These are phyloP conservation scores for Rhazya stricta DNA, from an alignment of 257 asterid species.

Conservation along the genomic window DNA sequence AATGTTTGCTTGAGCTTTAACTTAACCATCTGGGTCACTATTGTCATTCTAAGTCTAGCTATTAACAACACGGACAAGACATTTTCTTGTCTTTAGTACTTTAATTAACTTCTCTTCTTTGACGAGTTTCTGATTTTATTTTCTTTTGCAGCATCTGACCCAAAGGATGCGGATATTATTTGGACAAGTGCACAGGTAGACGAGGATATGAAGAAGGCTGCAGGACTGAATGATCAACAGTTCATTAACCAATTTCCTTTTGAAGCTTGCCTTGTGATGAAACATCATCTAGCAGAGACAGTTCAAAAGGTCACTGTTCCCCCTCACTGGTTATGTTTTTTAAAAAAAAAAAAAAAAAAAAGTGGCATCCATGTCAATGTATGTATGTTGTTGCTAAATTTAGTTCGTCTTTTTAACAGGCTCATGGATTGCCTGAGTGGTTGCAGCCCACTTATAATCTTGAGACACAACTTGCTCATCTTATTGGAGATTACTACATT, in stretches of 20 bases:
- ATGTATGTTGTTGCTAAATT: conserved; percentile 20
- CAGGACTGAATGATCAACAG: conserved; percentile 74
- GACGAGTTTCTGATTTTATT: background rate
- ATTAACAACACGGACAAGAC: background rate
- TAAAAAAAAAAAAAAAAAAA: no score
- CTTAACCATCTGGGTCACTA: background rate
- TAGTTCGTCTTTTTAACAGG: conserved; percentile 39
- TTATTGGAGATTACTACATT: conserved; percentile 65
- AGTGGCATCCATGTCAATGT: background rate
- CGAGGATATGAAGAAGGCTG: conserved; percentile 72
- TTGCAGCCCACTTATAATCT: conserved; percentile 94
- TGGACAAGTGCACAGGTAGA: conserved; percentile 89
- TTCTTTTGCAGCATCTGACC: conserved; percentile 65
- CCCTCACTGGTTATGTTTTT: conserved; percentile 5
- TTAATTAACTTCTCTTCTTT: background rate
- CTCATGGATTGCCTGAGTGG: conserved; percentile 85
- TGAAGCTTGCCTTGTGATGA: conserved; percentile 96
- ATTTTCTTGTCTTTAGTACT: background rate
- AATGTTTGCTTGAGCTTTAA: background rate
- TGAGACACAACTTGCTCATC: conserved; percentile 79
- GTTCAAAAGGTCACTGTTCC: conserved; percentile 57
- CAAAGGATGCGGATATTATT: conserved; percentile 84
- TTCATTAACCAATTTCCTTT: conserved; percentile 86
- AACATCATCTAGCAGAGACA: conserved; percentile 92
- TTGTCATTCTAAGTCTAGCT: background rate